Base-by-base conservation (phyloP, 805 yeast genomes). In the Sugiyamaella qingdaonensis region DNA sequence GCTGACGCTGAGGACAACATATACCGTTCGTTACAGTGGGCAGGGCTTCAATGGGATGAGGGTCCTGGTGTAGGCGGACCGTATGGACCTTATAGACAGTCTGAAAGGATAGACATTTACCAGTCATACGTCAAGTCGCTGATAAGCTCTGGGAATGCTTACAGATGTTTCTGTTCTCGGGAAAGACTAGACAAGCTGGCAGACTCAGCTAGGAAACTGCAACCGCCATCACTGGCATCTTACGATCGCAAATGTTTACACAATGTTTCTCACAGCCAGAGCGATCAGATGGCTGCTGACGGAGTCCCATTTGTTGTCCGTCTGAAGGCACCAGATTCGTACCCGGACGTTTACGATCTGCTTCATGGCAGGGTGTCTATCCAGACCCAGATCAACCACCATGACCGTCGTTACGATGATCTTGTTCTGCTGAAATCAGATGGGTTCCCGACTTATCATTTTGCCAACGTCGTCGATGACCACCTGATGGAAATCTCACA, bases 401-500 rank as follows among this genome's bases (percentile, higher is more conserved):
- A 67, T 16, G 96, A 90, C 68, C 73, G 82, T 32, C 75, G 97
- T 48, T 91, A 76, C 66, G 99, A 94, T 63, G 99, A 94, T 66
- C 89, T 89, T 29, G 88, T 94, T 10, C 72, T 94, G 27, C 67
- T 94, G 64, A 94, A 94, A 69, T 86, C 96, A n/a, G 98, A 94
- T 67, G 91, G 92, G 0, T 72, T 88, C 55, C 99, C 99, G 24
- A 94, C 99, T 0, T 94, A 94, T 62, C 99, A 94, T 69, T 84
- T 94, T 64, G 99, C 99, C 13, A 92, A 88, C 63, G 96, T 94
- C 5, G 80, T 94, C 2, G 99, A 94, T 65, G 99, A 94, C 66
- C 95, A 91, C 66, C 71, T 87, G 46, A 94, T 94, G 99, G 68
- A 81, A 45, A 86, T 94, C 43, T 87, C 97, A 0, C 97, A 94